Percentiles rank a stretch among this genome's conserved stretches.
Evolutionary conservation across 148 eudicot genomes (phyloP).

Genomic region (Simmondsia chinensis): DNA sequence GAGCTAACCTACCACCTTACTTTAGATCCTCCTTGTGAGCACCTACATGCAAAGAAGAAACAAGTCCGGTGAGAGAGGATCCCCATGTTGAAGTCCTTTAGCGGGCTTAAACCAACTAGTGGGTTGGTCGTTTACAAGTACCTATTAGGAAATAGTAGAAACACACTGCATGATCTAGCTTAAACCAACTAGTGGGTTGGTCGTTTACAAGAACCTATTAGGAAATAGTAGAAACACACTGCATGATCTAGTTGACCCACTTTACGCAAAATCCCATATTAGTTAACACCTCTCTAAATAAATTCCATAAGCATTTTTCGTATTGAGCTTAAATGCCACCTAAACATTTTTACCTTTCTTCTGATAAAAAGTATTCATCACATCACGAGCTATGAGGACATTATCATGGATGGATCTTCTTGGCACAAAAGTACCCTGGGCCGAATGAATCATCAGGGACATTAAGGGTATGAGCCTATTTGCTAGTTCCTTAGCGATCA

Average conservation of each 20-base stretch:
- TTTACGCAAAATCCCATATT: not conserved
- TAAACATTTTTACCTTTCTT: not conserved
- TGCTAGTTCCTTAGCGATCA: not conserved
- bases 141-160: too few species aligned
- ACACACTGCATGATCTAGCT: too few species aligned
- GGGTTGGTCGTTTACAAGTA: too few species aligned
- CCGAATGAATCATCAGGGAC: not conserved
- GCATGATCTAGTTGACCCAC: not conserved
- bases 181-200: not conserved
- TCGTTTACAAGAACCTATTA: not conserved
- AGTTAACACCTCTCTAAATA: not conserved
- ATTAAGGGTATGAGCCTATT: not conserved
- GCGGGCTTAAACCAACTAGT: not conserved
- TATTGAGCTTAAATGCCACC: not conserved
- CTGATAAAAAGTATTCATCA: not conserved
- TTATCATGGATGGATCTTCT: not conserved
- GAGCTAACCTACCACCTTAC: too few species aligned
- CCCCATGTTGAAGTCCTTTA: not conserved
- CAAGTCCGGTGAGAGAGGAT: not conserved
- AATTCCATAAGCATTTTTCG: too few species aligned
- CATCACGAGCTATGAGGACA: not conserved
- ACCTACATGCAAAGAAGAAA: slow-evolving; percentile 1
- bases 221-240: not conserved
- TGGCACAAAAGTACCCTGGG: not conserved
- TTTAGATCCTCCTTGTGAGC: too few species aligned